Base-by-base conservation (phyloP, 345 rosid species). In the Durio zibethinus region DNA sequence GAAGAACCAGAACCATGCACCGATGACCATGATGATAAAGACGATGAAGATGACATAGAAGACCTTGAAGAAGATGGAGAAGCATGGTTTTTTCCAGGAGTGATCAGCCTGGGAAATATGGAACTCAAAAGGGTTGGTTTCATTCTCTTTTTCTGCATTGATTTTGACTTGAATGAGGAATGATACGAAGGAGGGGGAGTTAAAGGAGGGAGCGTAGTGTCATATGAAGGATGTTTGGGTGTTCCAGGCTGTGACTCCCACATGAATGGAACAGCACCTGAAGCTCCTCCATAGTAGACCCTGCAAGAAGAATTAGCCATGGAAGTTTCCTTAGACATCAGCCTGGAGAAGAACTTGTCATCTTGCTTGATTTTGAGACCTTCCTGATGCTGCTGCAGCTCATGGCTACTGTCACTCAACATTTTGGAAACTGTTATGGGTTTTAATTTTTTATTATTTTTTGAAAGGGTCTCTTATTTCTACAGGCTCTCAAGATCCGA, bases 171-270 rank as follows among this genome's bases (percentile, higher is more conserved):
- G 10, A 80, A 52, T 25, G 69, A 56, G 10, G 87, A 86, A 42
- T 76, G 72, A 43, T 78, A 83, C 0, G 90, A 89, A 35, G 91
- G 94, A 59, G 92, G 91, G 0, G 94, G 90, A 3, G 93, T 86
- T 25, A 86, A 77, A 23, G 90, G 88, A 70, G 90, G 93, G 11
- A 83, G 66, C 35, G 81, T 33, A 70, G 74, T 40, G 52, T 80
- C 79, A 1, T 79, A 62, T 48, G 60, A 70, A 59, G 6, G 79
- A 75, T 90, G 87, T 66, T 92, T 94, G 0, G 98, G 97, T n/a
- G 97, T 91, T 48, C 98, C 98, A 0, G 98, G 98, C 25, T 80
- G 84, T 25, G 97, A 82, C 74, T 94, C 98, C 98, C 98, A 94
- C 45, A 59, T 27, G 87, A 94, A 94, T 0, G 97, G 94, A 64